Evolutionary conservation across 805 yeast species (phyloP).

Genomic region (Teunomyces panamensis): DNA sequence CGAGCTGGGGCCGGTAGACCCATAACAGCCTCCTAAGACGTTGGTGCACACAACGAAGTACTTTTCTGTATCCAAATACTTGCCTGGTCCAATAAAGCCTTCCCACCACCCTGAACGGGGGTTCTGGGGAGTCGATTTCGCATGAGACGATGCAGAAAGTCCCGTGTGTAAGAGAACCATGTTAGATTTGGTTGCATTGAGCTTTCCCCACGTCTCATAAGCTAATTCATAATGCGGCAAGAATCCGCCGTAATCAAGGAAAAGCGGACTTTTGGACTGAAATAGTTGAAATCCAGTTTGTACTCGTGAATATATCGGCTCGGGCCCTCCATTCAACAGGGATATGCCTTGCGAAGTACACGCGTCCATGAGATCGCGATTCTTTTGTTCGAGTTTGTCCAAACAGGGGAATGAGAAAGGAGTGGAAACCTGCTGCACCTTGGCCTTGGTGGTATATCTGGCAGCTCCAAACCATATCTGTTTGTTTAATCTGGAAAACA

Average conservation of each 20-base stretch:
- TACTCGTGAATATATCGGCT: slow-evolving; percentile 75
- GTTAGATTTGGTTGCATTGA: slow-evolving; percentile 62
- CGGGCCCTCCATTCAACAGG: slow-evolving; percentile 69
- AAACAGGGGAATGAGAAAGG: slow-evolving; percentile 81
- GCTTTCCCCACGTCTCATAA: slow-evolving; percentile 86
- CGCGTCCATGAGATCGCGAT: slow-evolving; percentile 29
- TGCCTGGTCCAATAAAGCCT: slow-evolving; percentile 81
- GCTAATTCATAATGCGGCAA: slow-evolving; percentile 79
- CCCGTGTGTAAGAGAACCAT: slow-evolving; percentile 87
- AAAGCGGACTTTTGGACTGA: slow-evolving; percentile 54
- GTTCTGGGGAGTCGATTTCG: slow-evolving; percentile 72
- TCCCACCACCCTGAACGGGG: slow-evolving; percentile 94
- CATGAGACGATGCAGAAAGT: slow-evolving; percentile 90
- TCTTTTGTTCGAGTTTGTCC: slow-evolving; percentile 66
- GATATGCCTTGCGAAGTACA: slow-evolving; percentile 16
- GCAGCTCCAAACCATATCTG: background rate
- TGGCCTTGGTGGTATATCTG: slow-evolving; percentile 3
- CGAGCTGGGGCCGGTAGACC: slow-evolving; percentile 90
- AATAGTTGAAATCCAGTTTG: slow-evolving; percentile 63
- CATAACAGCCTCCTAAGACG: slow-evolving; percentile 92
- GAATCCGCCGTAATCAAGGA: slow-evolving; percentile 78
- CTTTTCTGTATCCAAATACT: slow-evolving; percentile 74
- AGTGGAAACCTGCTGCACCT: slow-evolving; percentile 47
- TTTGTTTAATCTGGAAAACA: background rate
- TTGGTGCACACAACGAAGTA: slow-evolving; percentile 86